These are phyloP conservation scores for Phialemoniopsis sp. DNA, from an alignment of 2,329 filamentous ascomycete genomes.

Conservation along the genomic window DNA sequence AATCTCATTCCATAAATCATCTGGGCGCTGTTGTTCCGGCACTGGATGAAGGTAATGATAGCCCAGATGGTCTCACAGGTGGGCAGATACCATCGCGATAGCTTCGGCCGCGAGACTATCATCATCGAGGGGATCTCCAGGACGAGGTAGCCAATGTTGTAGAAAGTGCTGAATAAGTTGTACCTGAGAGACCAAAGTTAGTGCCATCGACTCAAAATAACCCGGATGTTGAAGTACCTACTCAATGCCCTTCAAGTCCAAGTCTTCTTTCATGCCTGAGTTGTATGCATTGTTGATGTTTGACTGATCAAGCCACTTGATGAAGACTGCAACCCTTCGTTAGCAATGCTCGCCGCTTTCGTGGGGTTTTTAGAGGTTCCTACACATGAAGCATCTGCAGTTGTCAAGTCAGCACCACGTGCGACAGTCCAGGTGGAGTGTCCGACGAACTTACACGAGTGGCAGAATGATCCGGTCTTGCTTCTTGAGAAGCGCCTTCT, in stretches of 20 bases:
- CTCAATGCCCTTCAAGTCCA: slow-evolving; percentile 10
- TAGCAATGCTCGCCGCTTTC: too few species aligned
- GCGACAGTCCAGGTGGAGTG: not conserved
- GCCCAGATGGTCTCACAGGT: too few species aligned
- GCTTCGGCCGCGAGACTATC: too few species aligned
- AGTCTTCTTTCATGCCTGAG: slow-evolving; percentile 11
- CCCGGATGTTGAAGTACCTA: too few species aligned
- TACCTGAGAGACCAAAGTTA: slow-evolving; percentile 11
- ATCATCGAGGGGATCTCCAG: slow-evolving; percentile 15
- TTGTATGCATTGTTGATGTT: slow-evolving; percentile 26
- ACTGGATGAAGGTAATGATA: slow-evolving; percentile 8
- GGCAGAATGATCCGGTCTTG: slow-evolving; percentile 21
- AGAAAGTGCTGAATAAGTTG: slow-evolving; percentile 17
- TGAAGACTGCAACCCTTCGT: slow-evolving; percentile 11
- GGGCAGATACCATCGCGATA: too few species aligned
- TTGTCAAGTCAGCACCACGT: not conserved
- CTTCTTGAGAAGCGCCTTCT: slow-evolving; percentile 18
- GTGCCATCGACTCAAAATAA: too few species aligned
- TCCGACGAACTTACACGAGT: slow-evolving; percentile 17
- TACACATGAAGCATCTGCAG: slow-evolving; percentile 1
- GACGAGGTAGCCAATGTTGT: slow-evolving; percentile 21
- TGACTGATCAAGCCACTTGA: slow-evolving; percentile 27
- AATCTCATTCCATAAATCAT: slow-evolving; percentile 9
- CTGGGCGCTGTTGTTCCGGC: slow-evolving; percentile 6
- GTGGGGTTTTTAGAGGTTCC: too few species aligned